Conservation (phyloP, 176 grass and related monocot species). For the Hordeum marinum region DNA sequence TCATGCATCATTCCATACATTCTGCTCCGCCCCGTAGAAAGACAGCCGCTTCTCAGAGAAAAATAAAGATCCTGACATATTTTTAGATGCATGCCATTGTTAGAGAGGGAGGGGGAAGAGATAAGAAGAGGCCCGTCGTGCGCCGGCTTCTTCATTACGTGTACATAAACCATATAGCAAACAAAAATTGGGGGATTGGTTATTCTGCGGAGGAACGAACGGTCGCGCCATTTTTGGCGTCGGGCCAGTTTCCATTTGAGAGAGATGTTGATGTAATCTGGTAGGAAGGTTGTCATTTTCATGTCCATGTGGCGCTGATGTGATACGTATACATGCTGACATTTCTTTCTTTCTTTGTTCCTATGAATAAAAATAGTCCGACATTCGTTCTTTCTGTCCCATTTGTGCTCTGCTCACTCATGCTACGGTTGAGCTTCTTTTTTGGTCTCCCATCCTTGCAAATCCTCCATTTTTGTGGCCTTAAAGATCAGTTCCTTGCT, state of each 20-base stretch:
- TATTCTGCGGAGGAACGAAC: not conserved
- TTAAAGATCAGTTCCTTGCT: not conserved
- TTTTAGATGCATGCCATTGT: slow-evolving; percentile 19
- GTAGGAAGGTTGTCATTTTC: slow-evolving; percentile 42
- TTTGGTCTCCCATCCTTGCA: not conserved
- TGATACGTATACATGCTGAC: slow-evolving; percentile 50
- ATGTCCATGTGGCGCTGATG: slow-evolving; percentile 53
- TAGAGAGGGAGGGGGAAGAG: slow-evolving; percentile 8
- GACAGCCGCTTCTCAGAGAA: slow-evolving; percentile 16
- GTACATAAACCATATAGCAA: slow-evolving; percentile 56
- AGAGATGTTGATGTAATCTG: slow-evolving; percentile 17
- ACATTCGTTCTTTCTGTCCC: slow-evolving; percentile 36
- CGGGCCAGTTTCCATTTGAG: slow-evolving; percentile 35
- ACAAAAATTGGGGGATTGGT: slow-evolving; percentile 34
- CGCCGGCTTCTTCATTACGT: slow-evolving; percentile 31
- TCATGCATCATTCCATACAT: slow-evolving; percentile 22
- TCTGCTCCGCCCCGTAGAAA: slow-evolving; percentile 12
- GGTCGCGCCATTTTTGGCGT: not conserved
- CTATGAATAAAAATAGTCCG: slow-evolving; percentile 71
- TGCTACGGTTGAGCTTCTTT: not conserved
- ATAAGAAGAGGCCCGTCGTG: not conserved
- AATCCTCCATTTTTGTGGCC: not conserved
- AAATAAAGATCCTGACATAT: slow-evolving; percentile 21
- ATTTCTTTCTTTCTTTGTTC: slow-evolving; percentile 34
- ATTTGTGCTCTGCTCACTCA: not conserved